These are phyloP conservation scores for Cronartium quercuum DNA, from an alignment of 1,284 basidiomycete genomes.

Conservation along the genomic window DNA sequence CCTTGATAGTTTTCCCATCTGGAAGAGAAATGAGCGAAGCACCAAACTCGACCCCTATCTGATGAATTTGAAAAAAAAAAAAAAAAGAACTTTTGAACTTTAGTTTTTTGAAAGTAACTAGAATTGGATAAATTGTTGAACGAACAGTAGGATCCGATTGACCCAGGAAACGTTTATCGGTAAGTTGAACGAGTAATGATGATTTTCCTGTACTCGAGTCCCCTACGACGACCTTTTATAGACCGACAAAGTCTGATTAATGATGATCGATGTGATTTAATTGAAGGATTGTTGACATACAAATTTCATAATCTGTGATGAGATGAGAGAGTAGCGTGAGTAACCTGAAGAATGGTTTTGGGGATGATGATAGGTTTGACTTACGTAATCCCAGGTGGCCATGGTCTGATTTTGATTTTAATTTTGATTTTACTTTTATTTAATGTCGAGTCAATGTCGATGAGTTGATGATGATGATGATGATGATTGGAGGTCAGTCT, in stretches of 20 bases:
- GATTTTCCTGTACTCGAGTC: conserved; percentile 39
- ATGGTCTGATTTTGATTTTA: not conserved
- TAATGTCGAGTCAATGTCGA: not conserved
- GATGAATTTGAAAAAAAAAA: not conserved
- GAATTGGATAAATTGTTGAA: not conserved
- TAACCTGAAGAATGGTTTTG: not conserved
- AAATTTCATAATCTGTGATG: conserved; percentile 14
- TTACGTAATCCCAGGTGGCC: conserved; percentile 38
- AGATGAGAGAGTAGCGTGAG: not conserved
- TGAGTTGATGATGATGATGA: not conserved
- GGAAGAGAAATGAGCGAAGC: conserved; percentile 37
- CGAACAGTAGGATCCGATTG: conserved; percentile 38
- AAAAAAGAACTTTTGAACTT: not conserved
- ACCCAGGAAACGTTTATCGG: conserved; percentile 33
- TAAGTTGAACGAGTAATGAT: conserved; percentile 33
- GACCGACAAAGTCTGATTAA: not conserved
- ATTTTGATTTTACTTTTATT: not conserved
- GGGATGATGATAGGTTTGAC: not conserved
- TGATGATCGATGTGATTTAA: not conserved
- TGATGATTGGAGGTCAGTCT: not conserved
- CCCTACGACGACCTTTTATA: conserved; percentile 26
- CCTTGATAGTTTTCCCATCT: conserved; percentile 33
- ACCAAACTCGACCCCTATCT: conserved; percentile 38
- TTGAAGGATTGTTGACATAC: not conserved
- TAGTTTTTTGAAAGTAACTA: not conserved